Base-by-base conservation (phyloP, 2,329 filamentous ascomycete genomes). In the Endothia cerciana region DNA sequence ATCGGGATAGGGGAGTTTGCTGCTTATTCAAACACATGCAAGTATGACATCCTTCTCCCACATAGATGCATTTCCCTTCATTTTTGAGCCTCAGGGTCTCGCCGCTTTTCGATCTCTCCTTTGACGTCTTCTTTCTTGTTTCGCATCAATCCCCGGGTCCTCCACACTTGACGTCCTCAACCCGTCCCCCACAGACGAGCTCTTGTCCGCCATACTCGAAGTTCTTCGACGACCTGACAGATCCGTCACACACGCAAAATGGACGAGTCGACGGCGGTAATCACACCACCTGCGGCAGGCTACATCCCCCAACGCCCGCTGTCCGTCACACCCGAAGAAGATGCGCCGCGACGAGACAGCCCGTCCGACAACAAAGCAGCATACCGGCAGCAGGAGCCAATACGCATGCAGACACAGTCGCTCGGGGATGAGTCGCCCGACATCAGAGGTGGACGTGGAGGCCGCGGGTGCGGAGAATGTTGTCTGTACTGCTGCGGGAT, bases 291-390 rank as follows among this genome's bases (percentile, higher is more conserved):
- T 11, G 30, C 60, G 1, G 47, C 63, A 6, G 63, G 66, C 49
- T 68, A 65, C 40, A 28, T 65, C 8, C 66, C 66, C 11, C 59
- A 68, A n/a, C 60, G 64, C 10, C 64, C 64, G n/a, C 55, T 40
- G 15, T 43, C 66, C 6, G 25, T 45, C 51, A 53, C 40, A 25
- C 47, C 63, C 5, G 63, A 63, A 6, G 30, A 17, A 2, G 60
- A 43, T 2, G 38, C 15, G 7, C 49, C 25, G n/a, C 33, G 17
- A 36, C 10, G n/a, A 55, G 2, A 8, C n/a, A 38, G 22, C 15
- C 17, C 36, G 33, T n/a, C 25, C 40, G 6, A 19, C n/a, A 28
- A 17, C 3, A 58, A 40, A 13, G 33, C n/a, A 38, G n/a, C 55
- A 41, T 56, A 56, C 17, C 36, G 11, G 11, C n/a, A 40, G 25